Evolutionary conservation across 2,329 filamentous ascomycete species (phyloP).

Genomic region (Sphaerulina populicola): DNA sequence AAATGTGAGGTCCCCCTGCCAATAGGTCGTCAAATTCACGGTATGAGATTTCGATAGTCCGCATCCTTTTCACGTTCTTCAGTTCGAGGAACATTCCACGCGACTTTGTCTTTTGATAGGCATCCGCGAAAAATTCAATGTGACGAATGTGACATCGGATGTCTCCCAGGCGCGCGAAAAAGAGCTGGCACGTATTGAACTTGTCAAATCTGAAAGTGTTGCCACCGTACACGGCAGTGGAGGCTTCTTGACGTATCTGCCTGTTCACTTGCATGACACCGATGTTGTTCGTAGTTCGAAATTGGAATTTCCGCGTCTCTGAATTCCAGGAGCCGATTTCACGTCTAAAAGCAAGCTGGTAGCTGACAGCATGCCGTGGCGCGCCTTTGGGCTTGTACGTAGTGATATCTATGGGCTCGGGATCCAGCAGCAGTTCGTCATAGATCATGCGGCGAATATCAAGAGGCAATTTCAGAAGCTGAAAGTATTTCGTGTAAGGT

Average conservation of each 20-base stretch:
- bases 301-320: neutral
- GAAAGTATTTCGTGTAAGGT: conserved; percentile 14
- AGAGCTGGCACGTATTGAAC: neutral
- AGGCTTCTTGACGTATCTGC: conserved; percentile 7
- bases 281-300: conserved; percentile 1
- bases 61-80: conserved; percentile 6
- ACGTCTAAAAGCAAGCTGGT: neutral
- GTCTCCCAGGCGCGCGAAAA: conserved; percentile 5
- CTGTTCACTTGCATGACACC: neutral
- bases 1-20: neutral
- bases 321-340: neutral
- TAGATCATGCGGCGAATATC: conserved; percentile 22
- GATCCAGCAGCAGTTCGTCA: conserved; percentile 10
- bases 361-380: conserved; percentile 1
- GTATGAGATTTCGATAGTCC: neutral
- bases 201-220: conserved; percentile 1
- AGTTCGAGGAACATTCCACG: conserved; percentile 4
- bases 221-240: conserved; percentile 2
- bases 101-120: conserved; percentile 2
- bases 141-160: conserved; percentile 4
- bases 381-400: neutral
- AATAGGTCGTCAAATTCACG: neutral
- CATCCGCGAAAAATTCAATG: neutral
- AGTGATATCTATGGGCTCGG: neutral
- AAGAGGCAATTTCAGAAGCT: conserved; percentile 14